Percentiles rank a stretch among this genome's conserved stretches.
Conservation (phyloP, 2,329 filamentous ascomycete genomes). For the Pseudogymnoascus sp. region DNA sequence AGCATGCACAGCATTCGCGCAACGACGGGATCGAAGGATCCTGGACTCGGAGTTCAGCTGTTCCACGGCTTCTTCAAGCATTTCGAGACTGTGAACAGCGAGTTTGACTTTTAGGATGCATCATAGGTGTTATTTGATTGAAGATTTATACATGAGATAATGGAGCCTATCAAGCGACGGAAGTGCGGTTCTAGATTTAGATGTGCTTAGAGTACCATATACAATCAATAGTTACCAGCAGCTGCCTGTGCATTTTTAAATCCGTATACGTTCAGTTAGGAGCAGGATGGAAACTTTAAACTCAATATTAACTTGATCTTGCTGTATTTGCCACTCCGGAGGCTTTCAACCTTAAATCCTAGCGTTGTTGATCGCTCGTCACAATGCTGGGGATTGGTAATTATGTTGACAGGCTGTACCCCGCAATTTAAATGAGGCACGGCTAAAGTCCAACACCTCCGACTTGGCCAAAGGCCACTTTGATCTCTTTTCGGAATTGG, state of each 20-base stretch:
- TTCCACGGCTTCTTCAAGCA: slow-evolving; percentile 85
- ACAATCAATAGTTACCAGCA: not conserved
- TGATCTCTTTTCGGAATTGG: not conserved
- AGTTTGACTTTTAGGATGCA: slow-evolving; percentile 48
- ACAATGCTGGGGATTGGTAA: not conserved
- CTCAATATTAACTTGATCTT: not conserved
- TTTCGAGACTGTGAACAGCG: slow-evolving; percentile 74
- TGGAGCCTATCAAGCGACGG: not conserved
- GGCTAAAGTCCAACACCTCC: not conserved
- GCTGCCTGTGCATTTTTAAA: not conserved
- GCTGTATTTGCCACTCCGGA: not conserved
- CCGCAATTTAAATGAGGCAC: slow-evolving; percentile 2
- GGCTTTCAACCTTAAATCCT: not conserved
- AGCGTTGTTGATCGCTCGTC: not conserved
- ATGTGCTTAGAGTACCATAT: not conserved
- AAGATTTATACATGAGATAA: not conserved
- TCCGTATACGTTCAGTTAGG: not conserved
- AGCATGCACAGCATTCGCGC: slow-evolving; percentile 92
- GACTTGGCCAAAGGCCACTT: not conserved
- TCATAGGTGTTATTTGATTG: not conserved
- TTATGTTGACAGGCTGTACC: not conserved
- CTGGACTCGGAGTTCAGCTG: slow-evolving; percentile 76
- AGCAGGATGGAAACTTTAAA: not conserved
- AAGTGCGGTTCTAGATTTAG: not conserved
- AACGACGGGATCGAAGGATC: slow-evolving; percentile 77